Base-by-base conservation (phyloP, 2,329 filamentous ascomycete genomes). In the Chrysoporthe cubensis region DNA sequence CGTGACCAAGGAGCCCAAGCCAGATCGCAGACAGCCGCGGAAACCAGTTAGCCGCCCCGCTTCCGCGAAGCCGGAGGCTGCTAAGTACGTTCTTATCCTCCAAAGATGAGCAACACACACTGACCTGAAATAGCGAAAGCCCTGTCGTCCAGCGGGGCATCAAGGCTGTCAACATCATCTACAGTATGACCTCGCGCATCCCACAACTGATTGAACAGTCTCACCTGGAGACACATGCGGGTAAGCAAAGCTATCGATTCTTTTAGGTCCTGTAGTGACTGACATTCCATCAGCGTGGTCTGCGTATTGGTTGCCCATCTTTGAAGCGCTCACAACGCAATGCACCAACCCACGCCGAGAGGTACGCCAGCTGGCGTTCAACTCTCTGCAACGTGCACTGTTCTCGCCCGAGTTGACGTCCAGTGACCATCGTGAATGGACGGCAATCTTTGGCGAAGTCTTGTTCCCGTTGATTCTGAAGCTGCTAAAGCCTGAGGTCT, bases 301-400 rank as follows among this genome's bases (percentile, higher is more conserved):
- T 62, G 93, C 96, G 9, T 99, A 99, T 78, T 99, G 96, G 96
- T 90, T 94, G 16, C 96, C 95, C 1, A 94, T 99, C 37, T 96
- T 99, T 79, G 89, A 93, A 73, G 92, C 93, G 6, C 82, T 99
- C 21, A 96, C 92, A 3, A 89, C 88, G 4, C 96, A 99, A 80
- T 97, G 94, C 79, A 92, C 93, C 65, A 99, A 98, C 76, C 94
- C 94, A 0, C 97, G 94, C 75, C 91, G 95, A 65, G 94, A 97
- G 74, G 93, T 99, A 68, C 90, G 96, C 3, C 92, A 97, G 74
- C 87, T 96, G 75, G 93, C 96, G 1, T 93, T 98, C 73, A 89
- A 91, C 8, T 93, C 90, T 11, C 84, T 99, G 18, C 95, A 98
- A 77, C 87, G 94, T 66, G 91, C 93, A 2, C 85, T 99, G 0